phyloP scores from a whole-genome alignment of 164 flowering plant species.

The Platanus orientalis region DNA sequence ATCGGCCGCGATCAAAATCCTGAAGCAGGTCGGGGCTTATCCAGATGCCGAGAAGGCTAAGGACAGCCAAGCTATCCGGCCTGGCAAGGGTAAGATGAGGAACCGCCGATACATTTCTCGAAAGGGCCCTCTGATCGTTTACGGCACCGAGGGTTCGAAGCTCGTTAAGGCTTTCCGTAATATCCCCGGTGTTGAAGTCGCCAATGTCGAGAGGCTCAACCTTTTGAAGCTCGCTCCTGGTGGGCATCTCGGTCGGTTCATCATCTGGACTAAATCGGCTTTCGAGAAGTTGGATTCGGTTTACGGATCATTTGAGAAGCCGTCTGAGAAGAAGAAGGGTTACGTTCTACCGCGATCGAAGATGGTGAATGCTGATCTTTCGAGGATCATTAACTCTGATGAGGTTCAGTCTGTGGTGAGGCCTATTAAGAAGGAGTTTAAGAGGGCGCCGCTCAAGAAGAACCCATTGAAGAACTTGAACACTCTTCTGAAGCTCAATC shows the following conservation, averaged over 20 bases:
- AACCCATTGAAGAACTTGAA: slow-evolving; percentile 84
- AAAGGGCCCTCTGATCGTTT: slow-evolving; percentile 76
- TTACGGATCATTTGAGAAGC: slow-evolving; percentile 71
- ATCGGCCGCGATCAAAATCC: slow-evolving; percentile 46
- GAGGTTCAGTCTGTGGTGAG: slow-evolving; percentile 80
- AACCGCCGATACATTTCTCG: slow-evolving; percentile 63
- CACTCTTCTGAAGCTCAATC: slow-evolving; percentile 67
- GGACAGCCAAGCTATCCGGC: slow-evolving; percentile 61
- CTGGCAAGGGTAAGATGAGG: slow-evolving; percentile 89
- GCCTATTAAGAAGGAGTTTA: slow-evolving; percentile 70
- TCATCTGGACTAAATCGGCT: slow-evolving; percentile 85
- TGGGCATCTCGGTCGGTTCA: slow-evolving; percentile 78
- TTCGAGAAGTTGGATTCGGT: slow-evolving; percentile 81
- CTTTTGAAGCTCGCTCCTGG: slow-evolving; percentile 85
- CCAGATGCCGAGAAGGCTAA: slow-evolving; percentile 83
- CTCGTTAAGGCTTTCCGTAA: slow-evolving; percentile 75
- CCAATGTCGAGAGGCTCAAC: slow-evolving; percentile 71
- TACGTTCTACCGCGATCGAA: slow-evolving; percentile 70
- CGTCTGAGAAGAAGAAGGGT: slow-evolving; percentile 75
- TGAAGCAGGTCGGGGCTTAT: slow-evolving; percentile 69
- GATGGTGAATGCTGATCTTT: slow-evolving; percentile 82
- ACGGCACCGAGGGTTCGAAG: slow-evolving; percentile 76
- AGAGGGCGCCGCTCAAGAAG: slow-evolving; percentile 80
- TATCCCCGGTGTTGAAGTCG: slow-evolving; percentile 71
- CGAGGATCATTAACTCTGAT: slow-evolving; percentile 86